These are phyloP conservation scores for Penicillium sp. DNA, from an alignment of 2,329 filamentous ascomycete species.

Conservation along the genomic window DNA sequence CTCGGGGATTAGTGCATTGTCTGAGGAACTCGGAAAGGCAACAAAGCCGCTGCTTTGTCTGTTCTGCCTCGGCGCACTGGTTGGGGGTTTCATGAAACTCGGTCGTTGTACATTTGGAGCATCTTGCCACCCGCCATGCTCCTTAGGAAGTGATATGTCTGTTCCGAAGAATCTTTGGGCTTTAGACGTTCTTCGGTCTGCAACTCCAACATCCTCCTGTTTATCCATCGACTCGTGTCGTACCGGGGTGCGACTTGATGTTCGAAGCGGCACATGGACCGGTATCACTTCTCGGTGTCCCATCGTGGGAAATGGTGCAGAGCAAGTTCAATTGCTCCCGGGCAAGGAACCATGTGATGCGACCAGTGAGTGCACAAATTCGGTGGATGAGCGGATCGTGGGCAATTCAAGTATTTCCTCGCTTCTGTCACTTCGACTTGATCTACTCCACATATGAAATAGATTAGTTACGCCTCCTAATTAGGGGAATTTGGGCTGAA, in stretches of 20 bases:
- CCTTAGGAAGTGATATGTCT: conserved; percentile 26
- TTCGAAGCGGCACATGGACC: conserved; percentile 25
- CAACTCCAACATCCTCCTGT: conserved; percentile 18
- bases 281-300: conserved; percentile 15
- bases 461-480: neutral
- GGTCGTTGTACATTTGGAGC: conserved; percentile 31
- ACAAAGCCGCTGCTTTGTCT: conserved; percentile 25
- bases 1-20: conserved; percentile 21
- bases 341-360: conserved; percentile 7
- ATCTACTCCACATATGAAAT: conserved; percentile 15
- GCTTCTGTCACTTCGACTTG: neutral
- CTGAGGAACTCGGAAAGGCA: conserved; percentile 26
- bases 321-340: neutral
- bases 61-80: conserved; percentile 32
- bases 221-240: conserved; percentile 17
- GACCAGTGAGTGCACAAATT: neutral
- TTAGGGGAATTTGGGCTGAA: neutral
- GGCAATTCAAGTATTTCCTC: conserved; percentile 2
- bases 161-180: conserved; percentile 36
- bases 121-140: conserved; percentile 24
- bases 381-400: neutral
- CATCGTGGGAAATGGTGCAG: conserved; percentile 9
- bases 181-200: conserved; percentile 29
- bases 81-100: conserved; percentile 43
- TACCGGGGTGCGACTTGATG: conserved; percentile 19